Base-by-base conservation (phyloP, 2,329 filamentous ascomycete genomes). In the Aspergillus fijiensis region DNA sequence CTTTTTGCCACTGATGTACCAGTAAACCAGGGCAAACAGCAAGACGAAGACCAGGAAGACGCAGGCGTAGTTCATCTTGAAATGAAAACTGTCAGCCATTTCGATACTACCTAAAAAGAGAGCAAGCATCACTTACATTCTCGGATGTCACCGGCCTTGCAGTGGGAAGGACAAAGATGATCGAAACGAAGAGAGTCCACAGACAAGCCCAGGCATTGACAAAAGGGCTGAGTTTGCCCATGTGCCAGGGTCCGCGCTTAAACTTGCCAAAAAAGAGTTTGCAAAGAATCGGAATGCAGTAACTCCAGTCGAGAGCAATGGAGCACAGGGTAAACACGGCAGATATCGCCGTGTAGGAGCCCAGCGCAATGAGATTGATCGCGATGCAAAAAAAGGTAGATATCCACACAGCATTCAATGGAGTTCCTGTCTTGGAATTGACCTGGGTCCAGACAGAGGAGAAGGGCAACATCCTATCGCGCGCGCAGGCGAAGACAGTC, bases 251-350 rank as follows among this genome's bases (percentile, higher is more conserved):
- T 14, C 53, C 53, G 5, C 42, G 53, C 21, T n/a, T 55, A 45
- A 55, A 55, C 45, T 55, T 19, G 19, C 53, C 53, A 31, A 55
- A 55, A n/a, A 55, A 12, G 25, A 55, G 19, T 19, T 55, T 55
- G 42, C 53, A 55, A 16, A 55, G 39, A 33, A 55, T 27, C 4
- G 53, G 53, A 11, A 55, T 55, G 45, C 53, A 55, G 19, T 55
- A 55, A 11, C 53, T 55, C 39, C 53, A 55, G 53, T 55, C 53
- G 10, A 55, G 39, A 19, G 39, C 39, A 21, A 55, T 55, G 14
- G 53, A 55, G 53, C 53, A 55, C 5, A 55, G 42, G 42, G 53
- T 55, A 31, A 55, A 55, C 2, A 55, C 53, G 27, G 53, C 53
- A 9, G 47, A 45, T 6, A 55, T 47, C 3, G 53, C 53, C 14